Conservation (phyloP, 371 early-diverging fungal species). For the Apophysomyces elegans region DNA sequence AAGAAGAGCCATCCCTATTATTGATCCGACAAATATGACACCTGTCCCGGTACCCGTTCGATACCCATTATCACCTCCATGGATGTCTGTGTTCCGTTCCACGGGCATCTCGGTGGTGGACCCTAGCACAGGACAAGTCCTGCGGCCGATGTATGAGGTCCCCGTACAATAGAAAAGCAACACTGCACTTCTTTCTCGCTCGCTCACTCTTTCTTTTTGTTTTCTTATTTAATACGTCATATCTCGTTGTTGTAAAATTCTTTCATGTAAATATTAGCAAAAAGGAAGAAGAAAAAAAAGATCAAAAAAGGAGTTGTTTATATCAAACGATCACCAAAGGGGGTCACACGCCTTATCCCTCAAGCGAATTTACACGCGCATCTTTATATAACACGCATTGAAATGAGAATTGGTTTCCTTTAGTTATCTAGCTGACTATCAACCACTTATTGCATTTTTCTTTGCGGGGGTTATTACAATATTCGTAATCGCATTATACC, state of each 20-base stretch:
- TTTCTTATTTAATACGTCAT: background rate
- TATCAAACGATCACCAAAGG: no score
- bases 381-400: no score
- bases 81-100: slow-evolving; percentile 1
- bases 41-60: slow-evolving; percentile 39
- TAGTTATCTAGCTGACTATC: no score
- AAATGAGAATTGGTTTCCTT: no score
- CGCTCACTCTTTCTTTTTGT: background rate
- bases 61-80: slow-evolving; percentile 15
- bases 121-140: slow-evolving; percentile 19
- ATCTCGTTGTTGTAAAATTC: background rate
- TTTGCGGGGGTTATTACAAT: no score
- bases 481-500: no score
- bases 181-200: background rate
- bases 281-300: slow-evolving; percentile 2
- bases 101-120: slow-evolving; percentile 22
- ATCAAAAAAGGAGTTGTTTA: background rate
- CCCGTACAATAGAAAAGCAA: slow-evolving; percentile 20
- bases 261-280: slow-evolving; percentile 8
- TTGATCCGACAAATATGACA: slow-evolving; percentile 46
- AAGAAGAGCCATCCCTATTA: slow-evolving; percentile 45
- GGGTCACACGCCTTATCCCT: background rate
- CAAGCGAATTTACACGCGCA: background rate
- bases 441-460: no score
- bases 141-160: slow-evolving; percentile 16